Evolutionary conservation across 2,329 filamentous ascomycete genomes (phyloP).

Genomic region (Penicillium griseofulvum): DNA sequence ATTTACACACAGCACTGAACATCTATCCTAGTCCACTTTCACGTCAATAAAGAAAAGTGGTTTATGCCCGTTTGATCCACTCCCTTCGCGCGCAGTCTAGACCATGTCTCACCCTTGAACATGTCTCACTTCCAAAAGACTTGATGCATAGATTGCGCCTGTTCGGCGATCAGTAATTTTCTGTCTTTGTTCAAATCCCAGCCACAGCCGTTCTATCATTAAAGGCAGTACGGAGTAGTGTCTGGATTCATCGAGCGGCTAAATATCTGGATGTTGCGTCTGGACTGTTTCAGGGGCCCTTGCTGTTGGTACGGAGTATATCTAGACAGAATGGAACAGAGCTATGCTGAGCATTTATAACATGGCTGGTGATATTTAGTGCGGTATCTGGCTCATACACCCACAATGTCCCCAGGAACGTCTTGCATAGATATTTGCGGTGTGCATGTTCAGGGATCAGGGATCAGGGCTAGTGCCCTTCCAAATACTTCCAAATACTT

Average conservation of each 20-base stretch:
- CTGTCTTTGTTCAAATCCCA: background rate
- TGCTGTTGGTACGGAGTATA: background rate
- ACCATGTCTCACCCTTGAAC: constrained; percentile 1
- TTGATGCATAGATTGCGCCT: background rate
- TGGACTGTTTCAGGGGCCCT: background rate
- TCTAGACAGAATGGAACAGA: background rate
- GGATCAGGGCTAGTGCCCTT: too few relatives aligned
- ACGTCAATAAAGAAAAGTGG: constrained; percentile 5
- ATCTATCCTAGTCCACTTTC: background rate
- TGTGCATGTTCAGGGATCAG: background rate
- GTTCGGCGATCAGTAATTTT: background rate
- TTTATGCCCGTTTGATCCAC: constrained; percentile 8
- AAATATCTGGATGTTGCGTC: background rate
- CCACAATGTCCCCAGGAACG: too few relatives aligned
- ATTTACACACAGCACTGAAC: background rate
- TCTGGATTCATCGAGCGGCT: background rate
- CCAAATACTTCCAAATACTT: too few relatives aligned
- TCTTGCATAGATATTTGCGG: background rate
- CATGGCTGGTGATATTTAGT: background rate
- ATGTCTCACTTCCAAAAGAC: background rate
- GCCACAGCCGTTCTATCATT: background rate
- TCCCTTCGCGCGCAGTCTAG: background rate
- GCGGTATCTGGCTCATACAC: background rate
- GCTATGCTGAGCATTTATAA: background rate
- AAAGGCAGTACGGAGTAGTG: background rate